A percentile compares a stretch with the other conserved stretches of the same genome.
Evolutionary conservation across 805 yeast species (phyloP).

Genomic region (Priceomyces castillae): DNA sequence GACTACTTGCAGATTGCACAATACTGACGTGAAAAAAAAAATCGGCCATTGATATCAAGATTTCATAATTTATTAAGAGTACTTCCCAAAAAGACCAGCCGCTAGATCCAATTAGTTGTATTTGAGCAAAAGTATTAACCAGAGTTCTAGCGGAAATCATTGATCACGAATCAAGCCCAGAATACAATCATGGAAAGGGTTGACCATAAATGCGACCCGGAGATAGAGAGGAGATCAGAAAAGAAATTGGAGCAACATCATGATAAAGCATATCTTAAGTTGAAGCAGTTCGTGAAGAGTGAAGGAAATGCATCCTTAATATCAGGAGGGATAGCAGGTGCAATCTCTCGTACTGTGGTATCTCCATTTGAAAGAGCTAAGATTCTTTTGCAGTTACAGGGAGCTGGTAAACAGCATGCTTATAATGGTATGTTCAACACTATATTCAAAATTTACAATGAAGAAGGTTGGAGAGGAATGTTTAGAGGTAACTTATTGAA

Average conservation of each 20-base stretch:
- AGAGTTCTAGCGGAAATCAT: not conserved
- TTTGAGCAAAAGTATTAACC: not conserved
- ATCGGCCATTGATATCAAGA: not conserved
- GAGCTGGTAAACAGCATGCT: slow-evolving; percentile 47
- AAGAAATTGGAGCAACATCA: not conserved
- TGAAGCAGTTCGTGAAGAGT: slow-evolving; percentile 30
- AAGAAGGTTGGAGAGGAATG: slow-evolving; percentile 89
- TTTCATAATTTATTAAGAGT: not conserved
- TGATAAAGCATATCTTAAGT: not conserved
- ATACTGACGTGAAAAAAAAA: not conserved
- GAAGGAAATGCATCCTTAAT: slow-evolving; percentile 63
- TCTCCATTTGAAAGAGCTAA: slow-evolving; percentile 95
- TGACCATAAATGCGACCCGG: slow-evolving; percentile 1
- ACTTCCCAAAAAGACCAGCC: not conserved
- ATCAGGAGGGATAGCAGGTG: slow-evolving; percentile 77
- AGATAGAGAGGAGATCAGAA: not conserved
- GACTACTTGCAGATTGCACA: not conserved
- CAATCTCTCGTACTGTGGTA: slow-evolving; percentile 82
- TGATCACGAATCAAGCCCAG: not conserved
- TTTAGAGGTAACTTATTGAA: slow-evolving; percentile 90
- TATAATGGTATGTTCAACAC: slow-evolving; percentile 75
- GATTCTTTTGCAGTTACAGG: slow-evolving; percentile 87
- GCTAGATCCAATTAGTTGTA: not conserved
- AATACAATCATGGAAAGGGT: slow-evolving; percentile 1
- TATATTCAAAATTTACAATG: slow-evolving; percentile 72